Percentiles rank a stretch among this genome's conserved stretches.
These are phyloP conservation scores for Trichoderma sp. DNA, from an alignment of 2,329 filamentous ascomycete genomes.

Conservation along the genomic window DNA sequence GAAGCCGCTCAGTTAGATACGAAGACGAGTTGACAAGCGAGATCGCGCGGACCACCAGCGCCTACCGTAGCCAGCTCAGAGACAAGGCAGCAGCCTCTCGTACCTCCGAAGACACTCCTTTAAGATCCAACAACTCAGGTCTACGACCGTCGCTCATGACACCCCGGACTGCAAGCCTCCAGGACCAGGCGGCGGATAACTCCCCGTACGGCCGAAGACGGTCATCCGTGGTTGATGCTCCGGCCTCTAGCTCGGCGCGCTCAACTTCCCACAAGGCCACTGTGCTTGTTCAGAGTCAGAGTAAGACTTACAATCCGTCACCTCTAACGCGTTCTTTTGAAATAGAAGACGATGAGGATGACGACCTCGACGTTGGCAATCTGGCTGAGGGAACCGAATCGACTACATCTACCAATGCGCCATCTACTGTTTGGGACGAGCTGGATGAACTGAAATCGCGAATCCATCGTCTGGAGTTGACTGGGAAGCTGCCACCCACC, in stretches of 20 bases:
- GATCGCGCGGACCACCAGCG: conserved; percentile 41
- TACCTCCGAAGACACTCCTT: conserved; percentile 37
- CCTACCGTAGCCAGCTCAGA: conserved; percentile 41
- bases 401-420: conserved; percentile 79
- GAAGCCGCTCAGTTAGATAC: conserved; percentile 30
- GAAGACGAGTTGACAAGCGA: conserved; percentile 45
- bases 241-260: conserved; percentile 39
- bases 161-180: conserved; percentile 46
- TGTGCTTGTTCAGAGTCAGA: conserved; percentile 25
- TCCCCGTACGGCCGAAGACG: conserved; percentile 33
- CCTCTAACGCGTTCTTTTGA: conserved; percentile 50
- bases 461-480: conserved; percentile 84
- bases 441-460: conserved; percentile 91
- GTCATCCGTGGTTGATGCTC: conserved; percentile 49
- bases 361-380: conserved; percentile 34
- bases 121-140: conserved; percentile 33
- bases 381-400: conserved; percentile 73
- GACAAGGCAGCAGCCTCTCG: conserved; percentile 36
- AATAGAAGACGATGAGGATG: conserved; percentile 30
- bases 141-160: conserved; percentile 46
- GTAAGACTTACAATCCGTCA: conserved; percentile 54
- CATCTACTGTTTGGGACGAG: conserved; percentile 96
- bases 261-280: conserved; percentile 42
- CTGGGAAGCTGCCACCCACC: conserved; percentile 79
- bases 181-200: conserved; percentile 39